Evolutionary conservation across 2,329 filamentous ascomycete species (phyloP).

Genomic region (Alternaria alternata): DNA sequence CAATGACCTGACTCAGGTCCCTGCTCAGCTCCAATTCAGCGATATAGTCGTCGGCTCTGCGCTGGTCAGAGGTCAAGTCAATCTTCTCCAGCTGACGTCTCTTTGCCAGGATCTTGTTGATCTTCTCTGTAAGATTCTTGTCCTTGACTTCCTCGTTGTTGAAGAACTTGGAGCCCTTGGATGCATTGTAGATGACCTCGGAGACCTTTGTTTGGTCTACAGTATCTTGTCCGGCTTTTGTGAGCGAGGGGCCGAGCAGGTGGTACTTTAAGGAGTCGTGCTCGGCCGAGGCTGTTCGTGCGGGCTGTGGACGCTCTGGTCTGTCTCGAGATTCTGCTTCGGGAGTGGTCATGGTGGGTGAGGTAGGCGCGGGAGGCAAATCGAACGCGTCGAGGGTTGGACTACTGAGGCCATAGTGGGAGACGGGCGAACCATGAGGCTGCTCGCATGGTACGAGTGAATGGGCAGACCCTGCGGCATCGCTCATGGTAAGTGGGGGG

Average conservation of each 20-base stretch:
- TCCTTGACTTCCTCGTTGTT: conserved; percentile 87
- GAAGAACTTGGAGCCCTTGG: conserved; percentile 96
- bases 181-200: conserved; percentile 96
- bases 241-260: conserved; percentile 86
- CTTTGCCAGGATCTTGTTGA: conserved; percentile 77
- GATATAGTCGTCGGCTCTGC: conserved; percentile 82
- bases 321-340: neutral
- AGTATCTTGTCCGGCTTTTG: conserved; percentile 89
- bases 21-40: conserved; percentile 78
- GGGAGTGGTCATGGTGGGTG: conserved; percentile 22
- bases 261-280: conserved; percentile 84
- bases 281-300: conserved; percentile 38
- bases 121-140: conserved; percentile 83
- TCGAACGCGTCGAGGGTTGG: conserved; percentile 22
- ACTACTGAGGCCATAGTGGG: conserved; percentile 22
- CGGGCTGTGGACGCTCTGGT: conserved; percentile 26
- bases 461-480: conserved; percentile 23
- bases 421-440: conserved; percentile 10
- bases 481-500: conserved; percentile 35
- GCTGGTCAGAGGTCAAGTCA: conserved; percentile 76
- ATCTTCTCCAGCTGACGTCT: conserved; percentile 78
- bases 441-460: conserved; percentile 21
- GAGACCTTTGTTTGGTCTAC: conserved; percentile 97
- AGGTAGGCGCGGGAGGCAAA: conserved; percentile 8
- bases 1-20: conserved; percentile 83